Evolutionary conservation across 148 eudicot genomes (phyloP).

Genomic region (Arbutus unedo): DNA sequence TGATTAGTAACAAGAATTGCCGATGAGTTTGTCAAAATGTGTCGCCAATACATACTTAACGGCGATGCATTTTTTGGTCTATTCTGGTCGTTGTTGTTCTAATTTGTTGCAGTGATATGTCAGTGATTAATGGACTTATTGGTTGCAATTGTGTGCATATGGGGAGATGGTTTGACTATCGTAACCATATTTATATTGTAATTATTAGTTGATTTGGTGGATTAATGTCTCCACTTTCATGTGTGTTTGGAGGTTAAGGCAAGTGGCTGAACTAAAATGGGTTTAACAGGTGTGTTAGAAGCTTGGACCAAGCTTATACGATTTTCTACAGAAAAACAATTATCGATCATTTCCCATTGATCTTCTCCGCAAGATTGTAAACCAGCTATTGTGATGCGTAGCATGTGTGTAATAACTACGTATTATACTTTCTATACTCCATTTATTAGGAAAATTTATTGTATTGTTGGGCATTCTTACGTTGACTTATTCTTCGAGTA

Average conservation of each 20-base stretch:
- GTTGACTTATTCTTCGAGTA: too few species aligned
- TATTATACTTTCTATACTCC: conserved; percentile 16
- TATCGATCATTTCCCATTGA: conserved; percentile 77
- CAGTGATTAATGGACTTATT: conserved; percentile 51
- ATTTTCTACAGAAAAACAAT: conserved; percentile 84
- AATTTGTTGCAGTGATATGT: too few species aligned
- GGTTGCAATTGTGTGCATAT: conserved; percentile 96
- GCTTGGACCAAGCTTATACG: conserved; percentile 89
- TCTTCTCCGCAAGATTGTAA: conserved; percentile 70
- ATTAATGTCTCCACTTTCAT: conserved; percentile 36
- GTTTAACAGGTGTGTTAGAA: conserved; percentile 89
- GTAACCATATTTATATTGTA: conserved; percentile 95
- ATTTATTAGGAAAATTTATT: not conserved
- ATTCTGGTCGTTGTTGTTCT: too few species aligned
- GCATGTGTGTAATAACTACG: conserved; percentile 73
- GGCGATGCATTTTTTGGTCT: too few species aligned
- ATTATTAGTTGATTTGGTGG: conserved; percentile 59
- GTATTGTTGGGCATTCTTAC: too few species aligned
- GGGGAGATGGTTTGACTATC: conserved; percentile 97
- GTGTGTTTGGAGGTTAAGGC: conserved; percentile 36
- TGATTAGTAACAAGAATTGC: too few species aligned
- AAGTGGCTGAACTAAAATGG: conserved; percentile 61
- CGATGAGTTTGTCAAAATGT: too few species aligned
- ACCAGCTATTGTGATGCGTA: conserved; percentile 76
- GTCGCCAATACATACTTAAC: too few species aligned